Evolutionary conservation across 148 eudicot species (phyloP).

Genomic region (Salicornia ramosissima): DNA sequence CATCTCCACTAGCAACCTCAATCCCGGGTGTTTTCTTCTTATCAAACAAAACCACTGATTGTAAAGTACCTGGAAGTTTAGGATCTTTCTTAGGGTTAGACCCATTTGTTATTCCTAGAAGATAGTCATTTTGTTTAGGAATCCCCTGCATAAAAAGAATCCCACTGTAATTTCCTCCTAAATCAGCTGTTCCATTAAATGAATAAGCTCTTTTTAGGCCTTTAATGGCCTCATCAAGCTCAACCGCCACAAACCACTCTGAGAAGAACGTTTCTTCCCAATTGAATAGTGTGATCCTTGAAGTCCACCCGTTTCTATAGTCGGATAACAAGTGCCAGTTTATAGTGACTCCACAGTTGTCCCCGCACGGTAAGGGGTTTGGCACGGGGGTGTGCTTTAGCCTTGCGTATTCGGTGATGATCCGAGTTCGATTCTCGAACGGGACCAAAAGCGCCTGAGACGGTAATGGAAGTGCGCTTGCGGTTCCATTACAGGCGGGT

Average conservation of each 20-base stretch:
- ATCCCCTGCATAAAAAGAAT: slow-evolving; percentile 41
- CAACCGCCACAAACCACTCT: slow-evolving; percentile 54
- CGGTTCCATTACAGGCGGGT: slow-evolving; percentile 32
- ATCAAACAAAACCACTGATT: slow-evolving; percentile 45
- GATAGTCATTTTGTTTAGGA: slow-evolving; percentile 33
- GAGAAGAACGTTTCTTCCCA: slow-evolving; percentile 42
- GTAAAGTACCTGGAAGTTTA: slow-evolving; percentile 43
- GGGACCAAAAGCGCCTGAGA: slow-evolving; percentile 47
- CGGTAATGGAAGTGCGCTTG: slow-evolving; percentile 46
- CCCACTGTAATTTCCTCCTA: background rate
- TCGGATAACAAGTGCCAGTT: slow-evolving; percentile 69
- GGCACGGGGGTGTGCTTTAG: slow-evolving; percentile 27
- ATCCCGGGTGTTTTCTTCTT: slow-evolving; percentile 52
- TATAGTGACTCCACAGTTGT: slow-evolving; percentile 63
- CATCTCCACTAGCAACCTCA: slow-evolving; percentile 40
- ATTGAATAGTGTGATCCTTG: slow-evolving; percentile 57
- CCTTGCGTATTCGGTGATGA: slow-evolving; percentile 23
- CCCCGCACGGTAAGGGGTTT: slow-evolving; percentile 57
- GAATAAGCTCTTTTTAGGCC: slow-evolving; percentile 44
- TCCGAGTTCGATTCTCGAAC: slow-evolving; percentile 44
- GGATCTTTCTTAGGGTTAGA: slow-evolving; percentile 37
- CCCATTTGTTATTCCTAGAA: slow-evolving; percentile 34
- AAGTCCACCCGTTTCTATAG: slow-evolving; percentile 48
- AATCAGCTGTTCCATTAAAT: slow-evolving; percentile 39
- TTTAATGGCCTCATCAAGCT: slow-evolving; percentile 37